These are phyloP conservation scores for Vinca minor DNA, from an alignment of 257 asterid genomes.

Conservation along the genomic window DNA sequence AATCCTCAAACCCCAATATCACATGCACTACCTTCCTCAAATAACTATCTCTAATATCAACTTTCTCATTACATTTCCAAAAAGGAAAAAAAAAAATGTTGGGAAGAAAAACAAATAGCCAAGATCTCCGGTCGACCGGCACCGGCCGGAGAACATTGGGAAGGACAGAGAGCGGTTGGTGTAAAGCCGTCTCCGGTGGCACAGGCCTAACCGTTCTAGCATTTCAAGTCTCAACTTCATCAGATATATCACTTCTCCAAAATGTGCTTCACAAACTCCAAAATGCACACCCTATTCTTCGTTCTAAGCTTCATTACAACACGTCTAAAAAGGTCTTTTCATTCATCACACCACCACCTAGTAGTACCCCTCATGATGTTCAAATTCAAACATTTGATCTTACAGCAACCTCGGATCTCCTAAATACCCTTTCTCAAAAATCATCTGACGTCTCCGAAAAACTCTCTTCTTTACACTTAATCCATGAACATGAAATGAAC, in stretches of 20 bases:
- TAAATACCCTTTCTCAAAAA: constrained; percentile 5
- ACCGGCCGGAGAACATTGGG: background rate
- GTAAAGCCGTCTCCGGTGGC: constrained; percentile 56
- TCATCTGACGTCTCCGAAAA: background rate
- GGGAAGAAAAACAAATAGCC: constrained; percentile 1
- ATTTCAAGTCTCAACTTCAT: constrained; percentile 26
- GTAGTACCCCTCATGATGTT: constrained; percentile 18
- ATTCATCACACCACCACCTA: constrained; percentile 27
- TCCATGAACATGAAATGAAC: constrained; percentile 59
- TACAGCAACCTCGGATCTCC: constrained; percentile 26
- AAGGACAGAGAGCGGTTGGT: constrained; percentile 56
- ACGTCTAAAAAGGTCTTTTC: constrained; percentile 34
- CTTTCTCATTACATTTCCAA: too few species aligned
- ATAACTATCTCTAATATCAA: too few species aligned
- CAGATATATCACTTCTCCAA: constrained; percentile 6
- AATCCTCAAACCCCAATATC: too few species aligned
- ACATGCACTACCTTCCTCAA: too few species aligned
- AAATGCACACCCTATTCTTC: constrained; percentile 43
- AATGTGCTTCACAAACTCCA: constrained; percentile 31
- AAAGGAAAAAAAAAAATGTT: too few species aligned
- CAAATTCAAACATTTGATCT: constrained; percentile 22
- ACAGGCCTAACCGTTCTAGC: constrained; percentile 59
- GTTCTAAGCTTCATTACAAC: constrained; percentile 46
- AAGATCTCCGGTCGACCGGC: background rate
- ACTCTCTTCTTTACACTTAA: constrained; percentile 27